Percentiles rank a stretch among this genome's conserved stretches.
phyloP scores from a whole-genome alignment of 2,329 filamentous ascomycete genomes.

The Xylariaceae sp. region DNA sequence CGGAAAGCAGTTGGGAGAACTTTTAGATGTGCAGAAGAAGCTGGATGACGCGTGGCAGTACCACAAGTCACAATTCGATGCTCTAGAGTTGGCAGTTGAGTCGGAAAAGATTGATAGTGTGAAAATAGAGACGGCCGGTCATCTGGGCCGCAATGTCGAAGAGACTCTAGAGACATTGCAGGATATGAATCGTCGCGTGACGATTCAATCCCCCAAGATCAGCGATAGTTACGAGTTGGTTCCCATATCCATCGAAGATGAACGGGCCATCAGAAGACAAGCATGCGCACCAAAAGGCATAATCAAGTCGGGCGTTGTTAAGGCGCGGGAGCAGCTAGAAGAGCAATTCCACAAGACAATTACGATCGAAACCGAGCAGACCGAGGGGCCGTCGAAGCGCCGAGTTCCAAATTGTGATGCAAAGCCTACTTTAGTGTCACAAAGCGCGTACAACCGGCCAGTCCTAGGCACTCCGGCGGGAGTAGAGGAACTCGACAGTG shows the following conservation, averaged over 20 bases:
- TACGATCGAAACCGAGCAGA: neutral
- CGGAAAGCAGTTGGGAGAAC: slow-evolving; percentile 19
- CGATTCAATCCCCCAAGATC: slow-evolving; percentile 25
- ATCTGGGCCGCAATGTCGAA: neutral
- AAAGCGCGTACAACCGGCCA: slow-evolving; percentile 31
- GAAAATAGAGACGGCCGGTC: neutral
- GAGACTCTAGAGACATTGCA: slow-evolving; percentile 1
- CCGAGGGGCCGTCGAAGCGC: neutral
- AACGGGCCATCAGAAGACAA: slow-evolving; percentile 29
- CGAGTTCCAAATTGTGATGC: slow-evolving; percentile 17
- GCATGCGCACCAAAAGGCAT: slow-evolving; percentile 26
- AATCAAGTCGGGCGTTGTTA: slow-evolving; percentile 23
- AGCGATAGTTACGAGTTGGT: slow-evolving; percentile 21
- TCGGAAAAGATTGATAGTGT: slow-evolving; percentile 5
- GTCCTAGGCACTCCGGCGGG: slow-evolving; percentile 22
- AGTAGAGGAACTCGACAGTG: neutral
- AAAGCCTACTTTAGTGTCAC: slow-evolving; percentile 17
- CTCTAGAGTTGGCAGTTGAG: slow-evolving; percentile 9
- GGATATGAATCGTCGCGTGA: slow-evolving; percentile 25
- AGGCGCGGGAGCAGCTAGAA: neutral
- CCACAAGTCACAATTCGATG: slow-evolving; percentile 15
- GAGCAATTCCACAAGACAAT: slow-evolving; percentile 10
- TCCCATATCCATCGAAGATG: slow-evolving; percentile 31
- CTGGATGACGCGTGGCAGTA: slow-evolving; percentile 20
- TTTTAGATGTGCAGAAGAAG: slow-evolving; percentile 23